Base-by-base conservation (phyloP, 345 rosid genomes). In the Salix koriyanagi region DNA sequence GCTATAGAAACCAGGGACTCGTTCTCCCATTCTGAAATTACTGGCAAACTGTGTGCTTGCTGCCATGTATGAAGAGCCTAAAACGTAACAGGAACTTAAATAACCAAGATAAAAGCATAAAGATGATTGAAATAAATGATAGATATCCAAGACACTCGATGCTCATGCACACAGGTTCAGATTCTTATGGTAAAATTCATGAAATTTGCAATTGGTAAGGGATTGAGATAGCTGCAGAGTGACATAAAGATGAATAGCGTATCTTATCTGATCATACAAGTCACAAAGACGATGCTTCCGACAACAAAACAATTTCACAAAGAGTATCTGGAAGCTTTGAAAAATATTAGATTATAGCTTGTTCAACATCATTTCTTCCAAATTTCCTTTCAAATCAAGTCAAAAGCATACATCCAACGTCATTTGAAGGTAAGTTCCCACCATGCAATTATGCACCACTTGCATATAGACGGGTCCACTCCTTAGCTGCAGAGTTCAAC, bases 401-500 rank as follows among this genome's bases (percentile, higher is more conserved):
- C 10, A 75, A 67, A 77, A 84, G 78, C 85, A 79, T 79, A 79
- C 86, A 85, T 79, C 67, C 71, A 85, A 60, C 65, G 79, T 83
- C 82, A 75, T 84, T 86, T 76, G 56, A 72, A 42, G 61, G 30
- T 64, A 23, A 56, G 67, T n/a, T 76, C 77, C 76, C 80, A 71
- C 42, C 80, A 64, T 5, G 34, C 65, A 73, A 37, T 91, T 86
- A 96, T 10, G 89, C 97, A 2, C 98, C 97, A 37, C 91, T 91
- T 67, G 98, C 98, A 81, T 96, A 92, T 79, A 90, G 82, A 74
- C 95, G 92, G 65, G 98, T 94, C 99, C 99, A 96, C 89, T 96
- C 97, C 84, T 94, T 96, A 1, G 99, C 98, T 96, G 97, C 87
- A 77, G 14, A 58, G 42, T 73, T 61, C 32, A 36, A 32, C 72